Evolutionary conservation across 2,329 filamentous ascomycete species (phyloP).

Genomic region (Pseudogymnoascus sp.): DNA sequence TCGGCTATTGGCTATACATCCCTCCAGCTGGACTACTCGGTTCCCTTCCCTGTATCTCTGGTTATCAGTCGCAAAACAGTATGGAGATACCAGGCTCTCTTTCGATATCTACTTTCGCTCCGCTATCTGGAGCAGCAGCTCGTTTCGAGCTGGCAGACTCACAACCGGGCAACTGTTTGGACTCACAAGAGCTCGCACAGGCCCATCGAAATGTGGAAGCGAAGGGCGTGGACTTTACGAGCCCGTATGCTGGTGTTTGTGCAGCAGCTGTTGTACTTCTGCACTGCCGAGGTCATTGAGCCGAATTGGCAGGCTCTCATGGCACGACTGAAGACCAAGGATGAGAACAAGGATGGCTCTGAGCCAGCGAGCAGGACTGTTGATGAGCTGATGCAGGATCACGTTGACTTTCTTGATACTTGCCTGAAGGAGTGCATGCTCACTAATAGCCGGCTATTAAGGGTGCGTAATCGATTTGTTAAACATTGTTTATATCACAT

Average conservation of each 20-base stretch:
- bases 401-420: slow-evolving; percentile 95
- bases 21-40: slow-evolving; percentile 84
- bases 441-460: slow-evolving; percentile 87
- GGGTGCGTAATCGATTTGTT: slow-evolving; percentile 46
- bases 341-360: slow-evolving; percentile 33
- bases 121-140: slow-evolving; percentile 84
- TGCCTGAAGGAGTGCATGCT: slow-evolving; percentile 99
- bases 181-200: slow-evolving; percentile 66
- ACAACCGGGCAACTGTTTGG: slow-evolving; percentile 76
- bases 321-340: slow-evolving; percentile 65
- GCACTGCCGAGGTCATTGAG: slow-evolving; percentile 93
- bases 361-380: slow-evolving; percentile 58
- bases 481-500: slow-evolving; percentile 5
- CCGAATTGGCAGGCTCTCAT: slow-evolving; percentile 95
- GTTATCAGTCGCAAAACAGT: slow-evolving; percentile 95
- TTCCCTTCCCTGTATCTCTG: slow-evolving; percentile 90
- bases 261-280: slow-evolving; percentile 94
- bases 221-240: slow-evolving; percentile 81
- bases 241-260: slow-evolving; percentile 96
- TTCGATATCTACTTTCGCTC: slow-evolving; percentile 84
- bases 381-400: slow-evolving; percentile 97
- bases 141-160: slow-evolving; percentile 81
- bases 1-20: slow-evolving; percentile 87
- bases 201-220: slow-evolving; percentile 83
- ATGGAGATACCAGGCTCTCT: slow-evolving; percentile 92